Evolutionary conservation across 768 basidiomycete species (phyloP).

Genomic region (Fibroporia radiculosa): DNA sequence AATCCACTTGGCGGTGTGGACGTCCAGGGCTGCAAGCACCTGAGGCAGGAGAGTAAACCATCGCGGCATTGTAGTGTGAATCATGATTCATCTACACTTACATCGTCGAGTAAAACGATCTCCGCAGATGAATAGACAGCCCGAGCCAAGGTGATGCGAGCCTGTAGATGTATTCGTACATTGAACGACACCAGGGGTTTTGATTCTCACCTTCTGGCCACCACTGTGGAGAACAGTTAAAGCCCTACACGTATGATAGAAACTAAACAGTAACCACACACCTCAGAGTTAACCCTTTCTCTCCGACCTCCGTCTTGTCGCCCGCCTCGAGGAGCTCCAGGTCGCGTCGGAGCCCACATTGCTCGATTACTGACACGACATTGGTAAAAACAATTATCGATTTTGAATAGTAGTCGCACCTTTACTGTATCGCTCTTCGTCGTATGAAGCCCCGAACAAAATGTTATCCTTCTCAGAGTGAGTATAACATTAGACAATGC

Average conservation of each 20-base stretch:
- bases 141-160: slow-evolving; percentile 38
- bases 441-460: slow-evolving; percentile 38
- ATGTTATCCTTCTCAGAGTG: slow-evolving; percentile 35
- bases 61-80: slow-evolving; percentile 61
- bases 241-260: neutral
- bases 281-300: slow-evolving; percentile 34
- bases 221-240: slow-evolving; percentile 20
- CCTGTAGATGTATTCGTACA: slow-evolving; percentile 22
- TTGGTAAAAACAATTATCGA: neutral
- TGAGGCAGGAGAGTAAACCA: slow-evolving; percentile 39
- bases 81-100: slow-evolving; percentile 42
- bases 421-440: slow-evolving; percentile 37
- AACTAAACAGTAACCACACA: slow-evolving; percentile 7
- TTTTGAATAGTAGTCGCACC: slow-evolving; percentile 15
- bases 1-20: slow-evolving; percentile 43
- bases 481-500: neutral
- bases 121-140: slow-evolving; percentile 52
- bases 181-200: slow-evolving; percentile 25
- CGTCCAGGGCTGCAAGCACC: slow-evolving; percentile 40
- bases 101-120: slow-evolving; percentile 63
- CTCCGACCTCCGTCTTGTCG: slow-evolving; percentile 31
- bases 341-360: slow-evolving; percentile 28
- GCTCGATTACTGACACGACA: slow-evolving; percentile 23
- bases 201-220: slow-evolving; percentile 38
- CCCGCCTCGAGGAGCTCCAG: slow-evolving; percentile 27